These are phyloP conservation scores for Trichocladium antarcticum DNA, from an alignment of 495 filamentous ascomycete species.

Conservation along the genomic window DNA sequence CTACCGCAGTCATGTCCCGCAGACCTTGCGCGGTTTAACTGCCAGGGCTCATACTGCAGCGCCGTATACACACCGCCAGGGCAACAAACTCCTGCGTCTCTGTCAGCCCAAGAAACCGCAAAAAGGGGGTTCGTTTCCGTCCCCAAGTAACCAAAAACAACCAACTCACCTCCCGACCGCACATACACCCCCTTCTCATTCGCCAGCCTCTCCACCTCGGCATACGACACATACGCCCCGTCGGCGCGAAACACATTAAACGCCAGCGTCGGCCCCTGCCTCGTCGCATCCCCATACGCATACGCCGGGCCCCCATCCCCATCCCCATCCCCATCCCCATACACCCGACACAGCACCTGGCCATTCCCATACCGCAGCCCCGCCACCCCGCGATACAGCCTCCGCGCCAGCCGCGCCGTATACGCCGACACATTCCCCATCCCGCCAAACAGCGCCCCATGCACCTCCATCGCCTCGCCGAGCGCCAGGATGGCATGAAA, in stretches of 20 bases:
- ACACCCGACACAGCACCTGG: conserved; percentile 45
- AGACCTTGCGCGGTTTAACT: conserved; percentile 49
- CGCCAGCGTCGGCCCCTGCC: conserved; percentile 60
- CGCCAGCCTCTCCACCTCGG: conserved; percentile 52
- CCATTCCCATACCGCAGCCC: conserved; percentile 51
- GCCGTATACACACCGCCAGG: conserved; percentile 37
- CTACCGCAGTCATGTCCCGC: conserved; percentile 52
- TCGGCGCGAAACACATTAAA: conserved; percentile 51
- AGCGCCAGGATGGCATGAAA: conserved; percentile 68
- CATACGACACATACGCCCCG: conserved; percentile 47
- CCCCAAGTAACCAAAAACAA: conserved; percentile 10
- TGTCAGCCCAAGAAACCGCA: conserved; percentile 38
- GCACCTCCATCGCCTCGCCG: conserved; percentile 55
- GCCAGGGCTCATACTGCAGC: conserved; percentile 43
- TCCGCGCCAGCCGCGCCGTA: conserved; percentile 44
- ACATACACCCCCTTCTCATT: conserved; percentile 53
- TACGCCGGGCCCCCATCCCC: not conserved
- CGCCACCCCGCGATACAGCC: conserved; percentile 41
- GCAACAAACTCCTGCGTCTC: conserved; percentile 32
- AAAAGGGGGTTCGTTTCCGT: conserved; percentile 21
- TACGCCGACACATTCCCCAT: conserved; percentile 54
- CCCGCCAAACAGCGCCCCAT: conserved; percentile 49
- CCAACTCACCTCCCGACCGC: conserved; percentile 54
- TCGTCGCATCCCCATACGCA: conserved; percentile 45
- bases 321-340: conserved; percentile 28